These are phyloP conservation scores for Papiliotrema laurentii DNA, from an alignment of 1,284 basidiomycete species.

Conservation along the genomic window DNA sequence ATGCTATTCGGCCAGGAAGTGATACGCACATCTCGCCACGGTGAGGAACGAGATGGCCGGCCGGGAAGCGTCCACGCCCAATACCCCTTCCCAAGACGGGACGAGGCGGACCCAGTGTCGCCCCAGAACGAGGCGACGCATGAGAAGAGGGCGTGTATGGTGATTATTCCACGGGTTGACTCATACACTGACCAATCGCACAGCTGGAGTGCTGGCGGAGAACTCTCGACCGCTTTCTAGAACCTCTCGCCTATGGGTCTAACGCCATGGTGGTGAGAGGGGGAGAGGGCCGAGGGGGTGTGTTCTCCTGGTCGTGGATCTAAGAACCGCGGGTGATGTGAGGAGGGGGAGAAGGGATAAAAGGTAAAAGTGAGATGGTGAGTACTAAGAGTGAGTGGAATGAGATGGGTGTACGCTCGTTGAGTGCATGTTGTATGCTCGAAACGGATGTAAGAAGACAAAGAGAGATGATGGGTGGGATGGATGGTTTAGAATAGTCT, in stretches of 20 bases:
- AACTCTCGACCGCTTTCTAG: constrained; percentile 10
- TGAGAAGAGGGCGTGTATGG: constrained; percentile 3
- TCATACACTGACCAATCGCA: constrained; percentile 48
- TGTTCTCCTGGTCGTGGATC: constrained; percentile 46
- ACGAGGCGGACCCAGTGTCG: background rate
- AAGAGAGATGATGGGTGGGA: too few relatives aligned
- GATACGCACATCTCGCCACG: background rate
- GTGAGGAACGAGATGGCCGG: too few relatives aligned
- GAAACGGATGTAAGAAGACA: too few relatives aligned
- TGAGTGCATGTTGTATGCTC: too few relatives aligned
- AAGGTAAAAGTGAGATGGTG: constrained; percentile 1
- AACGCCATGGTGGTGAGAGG: constrained; percentile 5
- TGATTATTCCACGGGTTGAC: constrained; percentile 48
- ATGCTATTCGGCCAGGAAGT: background rate
- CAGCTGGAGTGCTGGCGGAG: constrained; percentile 45
- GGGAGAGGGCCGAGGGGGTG: constrained; percentile 17
- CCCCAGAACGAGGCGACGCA: constrained; percentile 13
- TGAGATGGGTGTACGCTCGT: too few relatives aligned
- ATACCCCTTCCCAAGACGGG: constrained; percentile 15
- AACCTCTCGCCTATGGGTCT: background rate
- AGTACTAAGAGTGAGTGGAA: too few relatives aligned
- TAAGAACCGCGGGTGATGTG: constrained; percentile 46
- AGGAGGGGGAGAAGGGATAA: constrained; percentile 8
- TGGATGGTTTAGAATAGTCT: too few relatives aligned
- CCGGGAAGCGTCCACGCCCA: background rate